Percentiles rank a stretch among this genome's conserved stretches.
phyloP scores from a whole-genome alignment of 257 asterid genomes.

The Echites panduratus region DNA sequence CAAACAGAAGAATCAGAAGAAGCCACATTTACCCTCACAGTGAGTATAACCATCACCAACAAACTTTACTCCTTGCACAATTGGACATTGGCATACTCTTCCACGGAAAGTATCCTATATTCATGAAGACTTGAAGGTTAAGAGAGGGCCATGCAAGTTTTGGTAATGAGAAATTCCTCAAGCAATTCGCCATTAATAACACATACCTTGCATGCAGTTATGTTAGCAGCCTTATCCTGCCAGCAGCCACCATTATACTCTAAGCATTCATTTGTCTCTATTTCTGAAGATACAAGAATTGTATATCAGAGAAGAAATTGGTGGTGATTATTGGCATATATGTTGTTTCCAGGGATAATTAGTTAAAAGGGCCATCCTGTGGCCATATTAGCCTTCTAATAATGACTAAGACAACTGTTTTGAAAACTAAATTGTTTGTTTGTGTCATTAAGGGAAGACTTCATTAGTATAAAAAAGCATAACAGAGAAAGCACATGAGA shows the following conservation, averaged over 20 bases:
- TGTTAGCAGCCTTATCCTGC: slow-evolving; percentile 71
- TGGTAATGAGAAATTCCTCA: neutral
- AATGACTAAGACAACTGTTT: neutral
- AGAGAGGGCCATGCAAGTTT: neutral
- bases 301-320: neutral
- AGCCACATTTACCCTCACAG: slow-evolving; percentile 60
- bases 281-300: slow-evolving; percentile 37
- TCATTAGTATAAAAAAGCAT: neutral
- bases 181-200: neutral
- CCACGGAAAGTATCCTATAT: slow-evolving; percentile 95
- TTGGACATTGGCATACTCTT: slow-evolving; percentile 84
- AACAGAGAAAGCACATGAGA: neutral
- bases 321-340: neutral
- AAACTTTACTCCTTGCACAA: slow-evolving; percentile 73
- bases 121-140: neutral
- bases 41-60: slow-evolving; percentile 88
- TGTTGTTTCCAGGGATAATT: neutral
- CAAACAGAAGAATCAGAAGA: neutral
- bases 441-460: neutral
- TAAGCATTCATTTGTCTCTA: slow-evolving; percentile 88
- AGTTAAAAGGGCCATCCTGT: neutral
- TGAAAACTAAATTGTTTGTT: neutral
- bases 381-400: neutral
- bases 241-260: slow-evolving; percentile 96
- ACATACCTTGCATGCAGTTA: slow-evolving; percentile 89